phyloP scores from a whole-genome alignment of 78 protist species.

The Pigoraptor vietnamica region DNA sequence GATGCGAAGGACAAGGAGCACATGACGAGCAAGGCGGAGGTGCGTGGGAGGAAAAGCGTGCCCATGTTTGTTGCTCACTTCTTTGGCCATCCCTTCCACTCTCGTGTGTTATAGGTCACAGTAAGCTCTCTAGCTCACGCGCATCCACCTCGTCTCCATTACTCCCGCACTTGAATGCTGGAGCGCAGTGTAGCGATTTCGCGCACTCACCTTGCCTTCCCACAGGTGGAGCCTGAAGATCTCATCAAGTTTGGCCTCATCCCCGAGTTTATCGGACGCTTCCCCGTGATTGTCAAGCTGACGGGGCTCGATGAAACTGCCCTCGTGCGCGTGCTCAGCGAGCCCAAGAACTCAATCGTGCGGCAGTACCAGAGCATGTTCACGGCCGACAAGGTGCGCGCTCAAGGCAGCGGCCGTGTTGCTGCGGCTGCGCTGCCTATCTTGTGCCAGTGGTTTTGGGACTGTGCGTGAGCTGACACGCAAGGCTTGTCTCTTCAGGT shows the following conservation, averaged over 20 bases:
- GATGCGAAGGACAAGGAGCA: neutral
- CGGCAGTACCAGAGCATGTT: slow-evolving; percentile 22
- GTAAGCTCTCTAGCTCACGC: no score
- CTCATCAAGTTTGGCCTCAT: slow-evolving; percentile 44
- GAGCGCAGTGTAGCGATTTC: no score
- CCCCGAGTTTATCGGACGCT: slow-evolving; percentile 56
- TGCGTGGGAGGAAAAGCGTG: no score
- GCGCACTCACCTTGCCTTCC: no score
- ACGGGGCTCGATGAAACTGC: neutral
- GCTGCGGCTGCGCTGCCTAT: neutral
- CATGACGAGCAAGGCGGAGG: neutral
- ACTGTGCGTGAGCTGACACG: neutral
- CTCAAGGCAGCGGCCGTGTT: no score
- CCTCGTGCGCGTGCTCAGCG: slow-evolving; percentile 28
- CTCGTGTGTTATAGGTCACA: no score
- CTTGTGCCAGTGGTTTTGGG: no score
- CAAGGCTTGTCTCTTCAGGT: slow-evolving; percentile 3
- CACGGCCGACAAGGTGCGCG: neutral
- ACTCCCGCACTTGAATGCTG: no score
- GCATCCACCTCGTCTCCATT: no score
- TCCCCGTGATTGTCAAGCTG: slow-evolving; percentile 26
- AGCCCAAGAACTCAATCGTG: slow-evolving; percentile 37
- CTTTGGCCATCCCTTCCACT: no score
- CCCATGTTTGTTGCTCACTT: no score
- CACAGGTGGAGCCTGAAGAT: slow-evolving; percentile 22